Conservation (phyloP, 371 early-diverging fungal genomes). For the Batkoa obscura region DNA sequence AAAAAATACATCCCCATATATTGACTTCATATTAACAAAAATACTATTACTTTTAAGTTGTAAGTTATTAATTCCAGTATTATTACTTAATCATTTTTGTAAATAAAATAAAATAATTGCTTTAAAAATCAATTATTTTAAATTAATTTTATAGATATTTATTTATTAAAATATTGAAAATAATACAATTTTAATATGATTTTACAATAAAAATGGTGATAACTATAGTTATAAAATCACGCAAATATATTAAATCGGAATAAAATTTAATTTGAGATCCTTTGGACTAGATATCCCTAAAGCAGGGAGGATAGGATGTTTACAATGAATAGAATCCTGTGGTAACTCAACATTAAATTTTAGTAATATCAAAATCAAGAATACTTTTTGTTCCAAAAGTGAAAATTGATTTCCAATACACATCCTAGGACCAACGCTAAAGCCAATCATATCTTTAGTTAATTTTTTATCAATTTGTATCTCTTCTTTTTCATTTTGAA, state of each 20-base stretch:
- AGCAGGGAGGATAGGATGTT: not conserved
- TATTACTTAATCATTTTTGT: too few relatives aligned
- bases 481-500: not conserved
- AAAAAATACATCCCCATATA: too few relatives aligned
- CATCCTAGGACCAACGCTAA: not conserved
- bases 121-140: too few relatives aligned
- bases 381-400: not conserved
- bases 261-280: not conserved
- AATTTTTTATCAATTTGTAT: not conserved
- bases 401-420: not conserved
- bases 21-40: too few relatives aligned
- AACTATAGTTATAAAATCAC: too few relatives aligned
- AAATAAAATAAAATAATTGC: too few relatives aligned
- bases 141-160: too few relatives aligned
- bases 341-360: not conserved
- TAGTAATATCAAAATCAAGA: not conserved
- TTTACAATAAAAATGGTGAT: too few relatives aligned
- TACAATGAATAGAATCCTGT: not conserved
- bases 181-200: too few relatives aligned
- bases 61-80: too few relatives aligned
- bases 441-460: not conserved
- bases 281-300: not conserved
- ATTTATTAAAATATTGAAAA: too few relatives aligned
- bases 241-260: not conserved
- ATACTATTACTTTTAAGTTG: too few relatives aligned